phyloP scores from a whole-genome alignment of 2,329 filamentous ascomycete genomes.

The Diplocarpon mali region DNA sequence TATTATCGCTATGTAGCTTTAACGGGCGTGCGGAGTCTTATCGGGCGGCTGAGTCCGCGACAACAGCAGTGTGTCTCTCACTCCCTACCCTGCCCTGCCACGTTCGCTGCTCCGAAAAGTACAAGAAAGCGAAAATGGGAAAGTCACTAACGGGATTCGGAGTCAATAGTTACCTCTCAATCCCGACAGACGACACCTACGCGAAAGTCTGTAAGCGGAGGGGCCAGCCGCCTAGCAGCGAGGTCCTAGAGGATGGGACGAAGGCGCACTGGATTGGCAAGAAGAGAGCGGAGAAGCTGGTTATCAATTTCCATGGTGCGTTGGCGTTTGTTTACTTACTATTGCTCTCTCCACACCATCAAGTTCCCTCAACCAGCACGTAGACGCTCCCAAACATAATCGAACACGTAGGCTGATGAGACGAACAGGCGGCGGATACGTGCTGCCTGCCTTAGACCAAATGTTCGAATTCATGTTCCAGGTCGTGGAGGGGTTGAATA shows the following conservation, averaged over 20 bases:
- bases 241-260: constrained; percentile 29
- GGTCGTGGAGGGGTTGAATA: constrained; percentile 23
- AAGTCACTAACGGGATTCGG: neutral
- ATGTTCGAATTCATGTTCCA: constrained; percentile 34
- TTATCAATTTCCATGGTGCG: constrained; percentile 37
- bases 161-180: constrained; percentile 11
- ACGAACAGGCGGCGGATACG: constrained; percentile 42
- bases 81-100: neutral
- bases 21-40: constrained; percentile 12
- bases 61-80: constrained; percentile 17
- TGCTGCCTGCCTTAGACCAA: constrained; percentile 33
- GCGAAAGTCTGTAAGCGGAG: constrained; percentile 17
- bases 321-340: neutral
- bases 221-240: constrained; percentile 14
- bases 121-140: no score
- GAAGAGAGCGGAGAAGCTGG: constrained; percentile 29
- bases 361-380: no score
- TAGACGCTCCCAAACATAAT: no score
- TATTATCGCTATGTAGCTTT: constrained; percentile 16
- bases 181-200: constrained; percentile 20
- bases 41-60: constrained; percentile 8
- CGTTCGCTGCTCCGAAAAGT: neutral
- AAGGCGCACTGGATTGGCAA: constrained; percentile 37
- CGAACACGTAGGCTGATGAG: neutral
- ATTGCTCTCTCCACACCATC: neutral